Base-by-base conservation (phyloP, 1,139 yeast genomes). In the Diutina scorzettiae region DNA sequence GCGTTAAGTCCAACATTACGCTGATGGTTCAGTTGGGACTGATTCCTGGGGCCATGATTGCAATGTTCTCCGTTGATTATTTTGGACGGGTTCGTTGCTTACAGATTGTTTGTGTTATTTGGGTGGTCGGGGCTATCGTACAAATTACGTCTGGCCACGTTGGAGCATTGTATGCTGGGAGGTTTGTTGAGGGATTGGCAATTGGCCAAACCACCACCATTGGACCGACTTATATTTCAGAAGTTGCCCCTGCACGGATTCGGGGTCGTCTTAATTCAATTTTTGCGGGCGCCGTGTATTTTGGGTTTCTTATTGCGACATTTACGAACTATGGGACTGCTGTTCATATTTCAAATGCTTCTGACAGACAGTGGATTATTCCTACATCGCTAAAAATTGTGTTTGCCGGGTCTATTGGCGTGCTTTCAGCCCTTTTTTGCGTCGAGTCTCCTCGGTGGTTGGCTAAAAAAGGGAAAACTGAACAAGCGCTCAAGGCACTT, bases 1-100 rank as follows among this genome's bases (percentile, higher is more conserved):
- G 66, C 2, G 33, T 16, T 6, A 69, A 66, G 47, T 73, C 80
- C 7, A 76, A 73, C 51, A 74, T 76, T 49, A 70, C 76, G 2
- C 63, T 80, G 6, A 76, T 77, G 81, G 82, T 76, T 4, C 79
- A 74, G 51, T 55, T 77, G 39, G 82, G 82, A 3, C 69, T 77
- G 23, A 69, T 76, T 45, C 79, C 71, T 33, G 83, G 83, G 20
- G 63, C 76, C 18, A 44, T 76, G 11, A 45, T 75, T 29, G 77
- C 81, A 3, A 62, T 68, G 53, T 65, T 59, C 46, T 53, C 73
- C 3, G 74, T 69, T 33, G 83, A 78, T 53, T 62, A 58, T 39
- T 55, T 77, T 30, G 84, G 84, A 5, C 63, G 83, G 48, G 63
- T 74, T 41, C 59, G 76, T 48, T 63, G 79, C 5, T 56, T 76